Evolutionary conservation across 2,329 filamentous ascomycete species (phyloP), one percentile per base, ranked within the genome.

Genomic region (Venturia asperata): DNA sequence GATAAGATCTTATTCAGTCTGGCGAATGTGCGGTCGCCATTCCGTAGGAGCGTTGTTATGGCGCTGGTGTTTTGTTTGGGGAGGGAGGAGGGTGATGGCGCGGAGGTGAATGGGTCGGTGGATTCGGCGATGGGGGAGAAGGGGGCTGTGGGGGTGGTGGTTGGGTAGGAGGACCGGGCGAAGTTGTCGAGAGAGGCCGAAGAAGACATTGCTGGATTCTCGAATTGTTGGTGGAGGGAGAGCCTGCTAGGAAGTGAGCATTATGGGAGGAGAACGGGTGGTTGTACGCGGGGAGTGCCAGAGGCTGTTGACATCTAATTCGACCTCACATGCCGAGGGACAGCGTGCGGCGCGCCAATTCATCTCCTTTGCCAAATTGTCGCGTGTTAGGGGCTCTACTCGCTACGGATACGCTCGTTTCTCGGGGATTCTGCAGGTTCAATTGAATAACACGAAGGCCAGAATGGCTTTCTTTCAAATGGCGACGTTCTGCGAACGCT

Each of bases 1-100:
- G 76, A 77, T 64, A 81, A 70, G 49, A 78, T 70, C 60, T 68
- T 69, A 5, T 72, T 69, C 55, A 78, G 71, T 67, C 72, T 75
- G 63, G 71, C 63, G 41, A 77, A 68, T 24, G 67, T 71, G 63
- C 66, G 67, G 70, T 78, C 76, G 49, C 73, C 70, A 13, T 61
- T 41, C 17, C 19, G 27, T 1, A 66, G 64, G 24, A 55, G 27
- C 1, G 61, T 19, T 41, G 34, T 19, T 2, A 65, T 42, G 52
- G 52, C 30, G 52, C 17, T 58, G 52, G 52, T n/a, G 15, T 24
- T 17, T 17, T 52, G 62, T 11, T 47, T 55, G 11, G 39, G 62
- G 62, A 41, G 62, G 43, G 45, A 64, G 62, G 47, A 55, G 30
- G 64, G 60, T 61, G 37, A 37, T 17, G 42, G 42, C 15, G 60